Conservation (phyloP, 2,329 filamentous ascomycete species). For the Trichoderma afroharzianum region DNA sequence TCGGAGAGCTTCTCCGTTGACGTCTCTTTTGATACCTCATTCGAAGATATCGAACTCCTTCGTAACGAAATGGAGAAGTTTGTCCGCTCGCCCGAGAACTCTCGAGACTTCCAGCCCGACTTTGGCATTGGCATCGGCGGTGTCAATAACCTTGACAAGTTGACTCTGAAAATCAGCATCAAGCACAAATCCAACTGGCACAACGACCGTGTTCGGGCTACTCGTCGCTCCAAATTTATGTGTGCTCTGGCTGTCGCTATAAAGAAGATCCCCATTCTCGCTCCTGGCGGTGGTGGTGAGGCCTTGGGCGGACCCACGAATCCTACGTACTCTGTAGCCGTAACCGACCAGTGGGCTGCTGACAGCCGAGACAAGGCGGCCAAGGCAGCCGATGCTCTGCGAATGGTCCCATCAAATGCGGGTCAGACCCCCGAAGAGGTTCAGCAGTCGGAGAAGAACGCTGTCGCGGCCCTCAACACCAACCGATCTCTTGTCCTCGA, state of each 20-base stretch:
- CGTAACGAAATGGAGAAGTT: conserved; percentile 82
- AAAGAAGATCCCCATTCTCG: conserved; percentile 81
- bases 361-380: conserved; percentile 58
- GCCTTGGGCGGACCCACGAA: conserved; percentile 64
- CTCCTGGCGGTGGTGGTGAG: conserved; percentile 68
- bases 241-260: conserved; percentile 83
- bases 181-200: conserved; percentile 92
- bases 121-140: conserved; percentile 73
- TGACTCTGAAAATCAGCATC: conserved; percentile 78
- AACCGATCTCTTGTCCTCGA: conserved; percentile 28
- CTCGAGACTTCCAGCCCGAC: conserved; percentile 85
- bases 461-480: conserved; percentile 44
- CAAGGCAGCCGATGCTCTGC: conserved; percentile 59
- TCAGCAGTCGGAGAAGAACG: conserved; percentile 40
- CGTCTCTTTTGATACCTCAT: conserved; percentile 79
- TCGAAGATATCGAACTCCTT: conserved; percentile 84
- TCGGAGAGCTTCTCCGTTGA: conserved; percentile 76
- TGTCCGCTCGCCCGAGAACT: conserved; percentile 78
- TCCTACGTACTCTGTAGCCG: conserved; percentile 75
- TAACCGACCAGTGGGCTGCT: conserved; percentile 65
- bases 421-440: conserved; percentile 27
- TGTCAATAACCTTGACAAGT: conserved; percentile 82
- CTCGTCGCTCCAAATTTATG: conserved; percentile 92
- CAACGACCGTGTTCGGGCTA: conserved; percentile 76
- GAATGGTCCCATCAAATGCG: conserved; percentile 55